Percentiles rank a stretch among this genome's conserved stretches.
Conservation (phyloP, 805 yeast species). For the Metschnikowia hibisci region DNA sequence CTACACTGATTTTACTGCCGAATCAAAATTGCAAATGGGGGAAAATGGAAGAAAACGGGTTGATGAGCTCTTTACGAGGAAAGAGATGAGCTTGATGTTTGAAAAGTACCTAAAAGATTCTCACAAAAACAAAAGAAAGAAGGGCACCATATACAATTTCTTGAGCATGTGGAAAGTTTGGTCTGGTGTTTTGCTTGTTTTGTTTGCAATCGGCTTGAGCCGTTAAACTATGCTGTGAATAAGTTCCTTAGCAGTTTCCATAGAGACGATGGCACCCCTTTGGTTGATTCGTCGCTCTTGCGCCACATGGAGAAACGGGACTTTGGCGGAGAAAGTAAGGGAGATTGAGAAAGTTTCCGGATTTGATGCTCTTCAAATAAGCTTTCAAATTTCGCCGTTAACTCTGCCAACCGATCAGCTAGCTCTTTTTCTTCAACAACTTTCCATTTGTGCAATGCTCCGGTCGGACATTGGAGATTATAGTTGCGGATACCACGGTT, state of each 20-base stretch:
- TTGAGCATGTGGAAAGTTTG: conserved; percentile 14
- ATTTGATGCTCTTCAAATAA: background rate
- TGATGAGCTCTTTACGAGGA: conserved; percentile 39
- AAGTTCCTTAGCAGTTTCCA: conserved; percentile 14
- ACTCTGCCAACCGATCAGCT: conserved; percentile 1
- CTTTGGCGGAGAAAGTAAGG: background rate
- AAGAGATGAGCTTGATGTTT: conserved; percentile 40
- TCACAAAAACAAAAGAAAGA: background rate
- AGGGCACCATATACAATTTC: conserved; percentile 10
- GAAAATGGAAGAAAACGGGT: conserved; percentile 38
- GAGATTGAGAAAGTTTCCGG: background rate
- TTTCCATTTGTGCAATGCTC: conserved; percentile 37
- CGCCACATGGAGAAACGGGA: background rate
- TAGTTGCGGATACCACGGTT: conserved; percentile 28
- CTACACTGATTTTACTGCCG: conserved; percentile 21
- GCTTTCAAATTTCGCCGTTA: background rate
- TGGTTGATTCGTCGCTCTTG: background rate
- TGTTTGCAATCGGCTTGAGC: background rate
- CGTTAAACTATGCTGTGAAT: background rate
- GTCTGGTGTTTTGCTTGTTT: conserved; percentile 2
- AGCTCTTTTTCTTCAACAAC: conserved; percentile 27
- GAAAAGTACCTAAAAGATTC: conserved; percentile 14
- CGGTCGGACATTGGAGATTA: conserved; percentile 38
- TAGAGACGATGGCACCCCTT: background rate
- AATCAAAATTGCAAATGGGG: conserved; percentile 25